A percentile compares a stretch with the other conserved stretches of the same genome.
Evolutionary conservation across 768 basidiomycete genomes (phyloP).

Genomic region (Leccinum sublutescens): DNA sequence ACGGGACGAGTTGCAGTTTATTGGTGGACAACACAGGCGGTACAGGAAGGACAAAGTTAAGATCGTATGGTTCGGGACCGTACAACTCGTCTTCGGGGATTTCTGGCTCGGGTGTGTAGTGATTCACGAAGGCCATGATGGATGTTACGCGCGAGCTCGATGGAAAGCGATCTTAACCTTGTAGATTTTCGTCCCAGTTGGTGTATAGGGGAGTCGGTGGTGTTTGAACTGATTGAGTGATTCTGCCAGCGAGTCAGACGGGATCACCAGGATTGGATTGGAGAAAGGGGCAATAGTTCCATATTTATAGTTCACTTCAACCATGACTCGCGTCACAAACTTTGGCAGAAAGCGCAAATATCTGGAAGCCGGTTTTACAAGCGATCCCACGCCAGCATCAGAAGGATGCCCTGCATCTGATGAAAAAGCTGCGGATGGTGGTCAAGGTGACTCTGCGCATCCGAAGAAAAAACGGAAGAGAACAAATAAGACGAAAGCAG

Average conservation of each 20-base stretch:
- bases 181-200: no score
- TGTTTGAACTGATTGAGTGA: no score
- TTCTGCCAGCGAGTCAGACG: no score
- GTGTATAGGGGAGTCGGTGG: no score
- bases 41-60: conserved; percentile 19
- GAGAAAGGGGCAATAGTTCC: conserved; percentile 5
- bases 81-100: conserved; percentile 17
- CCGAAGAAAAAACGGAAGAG: conserved; percentile 63
- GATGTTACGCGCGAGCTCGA: not conserved
- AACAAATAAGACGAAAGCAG: conserved; percentile 41
- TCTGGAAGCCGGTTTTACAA: conserved; percentile 56
- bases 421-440: not conserved
- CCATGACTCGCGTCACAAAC: conserved; percentile 74
- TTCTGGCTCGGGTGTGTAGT: conserved; percentile 7
- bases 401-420: conserved; percentile 3
- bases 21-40: conserved; percentile 14
- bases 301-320: not conserved
- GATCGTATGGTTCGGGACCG: conserved; percentile 29
- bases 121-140: conserved; percentile 25
- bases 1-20: conserved; percentile 22
- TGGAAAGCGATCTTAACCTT: no score
- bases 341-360: conserved; percentile 74
- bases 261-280: not conserved
- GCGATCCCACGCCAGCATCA: conserved; percentile 6
- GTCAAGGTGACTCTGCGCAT: conserved; percentile 22